A percentile compares a stretch with the other conserved stretches of the same genome.
phyloP scores from a whole-genome alignment of 73 alveolate genomes.

The Tetrahymena elliotti region DNA sequence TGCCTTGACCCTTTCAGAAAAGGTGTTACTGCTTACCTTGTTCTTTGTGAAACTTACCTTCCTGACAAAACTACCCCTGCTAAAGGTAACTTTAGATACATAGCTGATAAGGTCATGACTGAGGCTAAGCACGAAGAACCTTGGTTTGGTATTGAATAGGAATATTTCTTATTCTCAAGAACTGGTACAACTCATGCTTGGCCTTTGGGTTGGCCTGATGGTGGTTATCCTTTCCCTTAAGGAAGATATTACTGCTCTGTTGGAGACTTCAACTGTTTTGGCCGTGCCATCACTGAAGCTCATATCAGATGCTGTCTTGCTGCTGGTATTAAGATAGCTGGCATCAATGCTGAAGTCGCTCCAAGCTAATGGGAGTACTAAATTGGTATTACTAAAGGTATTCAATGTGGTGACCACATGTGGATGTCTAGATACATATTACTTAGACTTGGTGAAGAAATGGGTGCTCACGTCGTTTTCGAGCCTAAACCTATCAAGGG shows the following conservation, averaged over 20 bases:
- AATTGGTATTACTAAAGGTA: conserved; percentile 80
- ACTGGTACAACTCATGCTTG: conserved; percentile 41
- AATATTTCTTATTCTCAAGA: conserved; percentile 72
- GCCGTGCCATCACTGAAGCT: conserved; percentile 79
- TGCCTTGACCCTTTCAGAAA: conserved; percentile 86
- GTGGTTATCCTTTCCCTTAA: conserved; percentile 80
- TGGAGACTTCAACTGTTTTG: conserved; percentile 65
- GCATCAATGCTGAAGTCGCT: conserved; percentile 82
- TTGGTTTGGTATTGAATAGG: conserved; percentile 92
- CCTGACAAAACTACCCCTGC: conserved; percentile 77
- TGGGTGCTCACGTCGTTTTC: conserved; percentile 26
- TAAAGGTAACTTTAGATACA: conserved; percentile 71
- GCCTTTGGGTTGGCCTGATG: conserved; percentile 72
- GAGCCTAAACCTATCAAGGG: conserved; percentile 62
- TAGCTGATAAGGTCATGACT: conserved; percentile 47
- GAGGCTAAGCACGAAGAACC: conserved; percentile 53
- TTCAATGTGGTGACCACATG: conserved; percentile 79
- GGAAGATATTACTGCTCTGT: conserved; percentile 91
- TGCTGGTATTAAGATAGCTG: conserved; percentile 78
- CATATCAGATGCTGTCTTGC: conserved; percentile 72
- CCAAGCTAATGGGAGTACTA: conserved; percentile 93
- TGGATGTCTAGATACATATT: conserved; percentile 76
- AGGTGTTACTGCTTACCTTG: conserved; percentile 61
- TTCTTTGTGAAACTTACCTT: conserved; percentile 70
- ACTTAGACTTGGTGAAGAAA: conserved; percentile 41